These are phyloP conservation scores for Fusarium vanettenii DNA, from an alignment of 2,329 filamentous ascomycete genomes.

Conservation along the genomic window DNA sequence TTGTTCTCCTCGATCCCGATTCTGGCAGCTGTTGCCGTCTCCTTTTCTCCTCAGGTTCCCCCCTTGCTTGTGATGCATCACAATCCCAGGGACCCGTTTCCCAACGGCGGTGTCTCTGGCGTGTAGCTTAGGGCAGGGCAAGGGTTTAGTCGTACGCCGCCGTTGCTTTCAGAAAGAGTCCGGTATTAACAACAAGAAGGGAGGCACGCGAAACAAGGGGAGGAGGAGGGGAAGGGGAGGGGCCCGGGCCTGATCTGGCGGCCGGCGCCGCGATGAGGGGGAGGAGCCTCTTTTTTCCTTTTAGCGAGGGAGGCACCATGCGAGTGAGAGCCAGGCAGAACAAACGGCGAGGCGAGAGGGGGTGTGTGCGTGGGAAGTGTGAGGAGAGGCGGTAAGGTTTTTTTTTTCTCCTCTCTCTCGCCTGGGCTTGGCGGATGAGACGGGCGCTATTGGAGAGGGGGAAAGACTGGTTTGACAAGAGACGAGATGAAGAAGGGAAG, in stretches of 20 bases:
- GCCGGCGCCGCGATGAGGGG: background rate
- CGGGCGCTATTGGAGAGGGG: background rate
- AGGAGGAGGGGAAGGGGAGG: background rate
- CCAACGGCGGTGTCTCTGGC: background rate
- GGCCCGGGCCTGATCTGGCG: background rate
- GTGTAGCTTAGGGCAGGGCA: constrained; percentile 23
- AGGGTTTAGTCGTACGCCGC: constrained; percentile 6
- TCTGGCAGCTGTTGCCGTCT: background rate
- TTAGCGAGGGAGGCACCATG: background rate
- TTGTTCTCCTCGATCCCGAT: background rate
- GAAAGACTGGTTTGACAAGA: background rate
- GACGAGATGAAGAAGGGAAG: background rate
- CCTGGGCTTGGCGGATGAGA: background rate
- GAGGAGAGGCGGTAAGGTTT: background rate
- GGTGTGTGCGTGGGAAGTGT: background rate
- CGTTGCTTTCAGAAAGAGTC: background rate
- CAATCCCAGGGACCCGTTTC: constrained; percentile 32
- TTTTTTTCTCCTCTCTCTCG: background rate
- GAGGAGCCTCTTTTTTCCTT: background rate
- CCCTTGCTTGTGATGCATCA: background rate
- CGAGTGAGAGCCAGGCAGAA: background rate
- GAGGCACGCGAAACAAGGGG: background rate
- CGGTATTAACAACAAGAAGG: background rate
- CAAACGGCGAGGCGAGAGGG: background rate
- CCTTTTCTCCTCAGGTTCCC: background rate